Conservation (phyloP, 805 yeast genomes). For the Saturnispora kantuleensis region DNA sequence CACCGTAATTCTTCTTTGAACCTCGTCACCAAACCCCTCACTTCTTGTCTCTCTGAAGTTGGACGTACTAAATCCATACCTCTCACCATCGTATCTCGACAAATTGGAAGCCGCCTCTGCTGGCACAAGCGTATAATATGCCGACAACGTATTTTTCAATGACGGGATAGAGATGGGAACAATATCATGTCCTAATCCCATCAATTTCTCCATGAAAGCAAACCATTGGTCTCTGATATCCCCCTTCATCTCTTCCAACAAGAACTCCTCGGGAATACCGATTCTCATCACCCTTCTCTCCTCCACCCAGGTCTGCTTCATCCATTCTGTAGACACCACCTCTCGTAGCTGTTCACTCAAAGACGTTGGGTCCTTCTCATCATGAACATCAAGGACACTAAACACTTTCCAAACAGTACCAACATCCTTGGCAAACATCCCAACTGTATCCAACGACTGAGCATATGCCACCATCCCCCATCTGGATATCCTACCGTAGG, state of each 20-base stretch:
- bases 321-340: slow-evolving; percentile 5
- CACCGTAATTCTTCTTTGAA: slow-evolving; percentile 66
- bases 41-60: slow-evolving; percentile 48
- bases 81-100: slow-evolving; percentile 80
- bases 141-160: slow-evolving; percentile 55
- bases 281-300: slow-evolving; percentile 30
- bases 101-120: slow-evolving; percentile 93
- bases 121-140: slow-evolving; percentile 81
- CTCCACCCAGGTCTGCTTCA: slow-evolving; percentile 6
- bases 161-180: slow-evolving; percentile 63
- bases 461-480: slow-evolving; percentile 92
- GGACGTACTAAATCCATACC: slow-evolving; percentile 58
- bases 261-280: slow-evolving; percentile 68
- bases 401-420: slow-evolving; percentile 39
- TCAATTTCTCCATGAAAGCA: slow-evolving; percentile 35
- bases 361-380: slow-evolving; percentile 73
- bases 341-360: slow-evolving; percentile 30
- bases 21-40: slow-evolving; percentile 70
- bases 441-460: slow-evolving; percentile 91
- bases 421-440: slow-evolving; percentile 53
- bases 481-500: slow-evolving; percentile 85
- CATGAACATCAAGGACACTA: slow-evolving; percentile 46
- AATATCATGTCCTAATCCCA: slow-evolving; percentile 40
- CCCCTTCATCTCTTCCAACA: slow-evolving; percentile 42
- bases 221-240: slow-evolving; percentile 40